Conservation (phyloP, 345 rosid genomes). For the Syzygium grande region DNA sequence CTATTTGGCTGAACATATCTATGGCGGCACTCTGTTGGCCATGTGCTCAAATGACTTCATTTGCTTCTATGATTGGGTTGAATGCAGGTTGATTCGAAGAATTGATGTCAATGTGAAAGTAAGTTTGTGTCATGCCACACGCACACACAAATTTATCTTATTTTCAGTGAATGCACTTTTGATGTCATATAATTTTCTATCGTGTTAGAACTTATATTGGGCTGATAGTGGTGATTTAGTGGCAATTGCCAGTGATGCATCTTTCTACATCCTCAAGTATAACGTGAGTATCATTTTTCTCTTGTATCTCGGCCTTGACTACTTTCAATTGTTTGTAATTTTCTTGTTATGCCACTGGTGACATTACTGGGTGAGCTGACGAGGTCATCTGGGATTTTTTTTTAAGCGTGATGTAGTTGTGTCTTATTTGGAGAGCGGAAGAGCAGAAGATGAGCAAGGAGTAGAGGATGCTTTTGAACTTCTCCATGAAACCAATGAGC, state of each 20-base stretch:
- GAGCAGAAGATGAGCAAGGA: constrained; percentile 90
- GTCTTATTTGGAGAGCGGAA: constrained; percentile 84
- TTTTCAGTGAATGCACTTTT: neutral
- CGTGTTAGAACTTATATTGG: constrained; percentile 87
- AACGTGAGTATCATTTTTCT: constrained; percentile 39
- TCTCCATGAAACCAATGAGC: constrained; percentile 96
- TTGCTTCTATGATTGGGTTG: constrained; percentile 99
- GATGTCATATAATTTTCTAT: neutral
- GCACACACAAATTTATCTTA: neutral
- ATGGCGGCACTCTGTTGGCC: constrained; percentile 89
- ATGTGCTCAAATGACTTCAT: constrained; percentile 98
- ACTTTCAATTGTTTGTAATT: neutral
- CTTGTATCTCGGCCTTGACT: neutral
- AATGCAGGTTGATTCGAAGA: constrained; percentile 92
- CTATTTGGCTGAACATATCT: constrained; percentile 85
- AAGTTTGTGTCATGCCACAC: neutral
- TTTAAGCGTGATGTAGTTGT: constrained; percentile 87
- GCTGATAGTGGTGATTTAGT: constrained; percentile 99
- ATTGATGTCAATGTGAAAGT: constrained; percentile 98
- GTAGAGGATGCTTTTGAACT: constrained; percentile 99
- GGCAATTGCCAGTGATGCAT: constrained; percentile 92
- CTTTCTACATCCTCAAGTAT: constrained; percentile 94
- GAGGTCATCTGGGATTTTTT: constrained; percentile 7
- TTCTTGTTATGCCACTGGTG: neutral
- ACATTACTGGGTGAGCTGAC: neutral